A percentile compares a stretch with the other conserved stretches of the same genome.
phyloP scores from a whole-genome alignment of 2,329 filamentous ascomycete genomes.

The Gaeumannomyces sp. region DNA sequence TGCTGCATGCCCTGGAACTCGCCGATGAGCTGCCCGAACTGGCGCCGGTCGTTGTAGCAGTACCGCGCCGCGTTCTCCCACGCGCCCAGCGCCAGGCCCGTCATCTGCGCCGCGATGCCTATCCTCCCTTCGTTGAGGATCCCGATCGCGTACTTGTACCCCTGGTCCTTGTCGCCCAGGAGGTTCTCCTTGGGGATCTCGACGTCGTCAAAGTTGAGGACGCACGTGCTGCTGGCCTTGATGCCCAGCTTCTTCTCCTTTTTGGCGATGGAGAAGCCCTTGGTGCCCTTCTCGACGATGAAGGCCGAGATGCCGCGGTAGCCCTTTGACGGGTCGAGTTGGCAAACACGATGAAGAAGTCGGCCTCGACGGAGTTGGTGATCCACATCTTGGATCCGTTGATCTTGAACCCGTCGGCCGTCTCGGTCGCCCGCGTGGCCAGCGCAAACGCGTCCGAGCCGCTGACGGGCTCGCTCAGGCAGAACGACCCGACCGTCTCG shows the following conservation, averaged over 20 bases:
- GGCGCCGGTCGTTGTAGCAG: constrained; percentile 96
- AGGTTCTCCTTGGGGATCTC: constrained; percentile 83
- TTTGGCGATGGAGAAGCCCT: constrained; percentile 92
- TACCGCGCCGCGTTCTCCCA: constrained; percentile 93
- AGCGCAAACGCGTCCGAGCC: constrained; percentile 96
- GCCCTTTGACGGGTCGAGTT: constrained; percentile 87
- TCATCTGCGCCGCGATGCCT: constrained; percentile 98
- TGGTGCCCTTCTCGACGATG: constrained; percentile 81
- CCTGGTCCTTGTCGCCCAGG: constrained; percentile 80
- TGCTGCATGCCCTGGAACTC: constrained; percentile 99
- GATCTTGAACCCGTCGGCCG: constrained; percentile 76
- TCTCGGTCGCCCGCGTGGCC: constrained; percentile 83
- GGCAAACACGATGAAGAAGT: constrained; percentile 96
- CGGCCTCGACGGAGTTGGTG: constrained; percentile 90
- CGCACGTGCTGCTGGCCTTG: constrained; percentile 90
- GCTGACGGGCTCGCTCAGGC: constrained; percentile 84
- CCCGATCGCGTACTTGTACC: constrained; percentile 96
- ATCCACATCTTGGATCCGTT: constrained; percentile 99
- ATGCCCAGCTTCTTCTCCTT: constrained; percentile 99
- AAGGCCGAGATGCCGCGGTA: constrained; percentile 98
- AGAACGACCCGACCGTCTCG: constrained; percentile 85
- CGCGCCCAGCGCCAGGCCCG: constrained; percentile 85
- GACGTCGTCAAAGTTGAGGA: constrained; percentile 96
- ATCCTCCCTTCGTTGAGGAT: constrained; percentile 95
- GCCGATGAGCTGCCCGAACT: constrained; percentile 89